Conservation (phyloP, 768 basidiomycete species). For the Coprinopsis sp. region DNA sequence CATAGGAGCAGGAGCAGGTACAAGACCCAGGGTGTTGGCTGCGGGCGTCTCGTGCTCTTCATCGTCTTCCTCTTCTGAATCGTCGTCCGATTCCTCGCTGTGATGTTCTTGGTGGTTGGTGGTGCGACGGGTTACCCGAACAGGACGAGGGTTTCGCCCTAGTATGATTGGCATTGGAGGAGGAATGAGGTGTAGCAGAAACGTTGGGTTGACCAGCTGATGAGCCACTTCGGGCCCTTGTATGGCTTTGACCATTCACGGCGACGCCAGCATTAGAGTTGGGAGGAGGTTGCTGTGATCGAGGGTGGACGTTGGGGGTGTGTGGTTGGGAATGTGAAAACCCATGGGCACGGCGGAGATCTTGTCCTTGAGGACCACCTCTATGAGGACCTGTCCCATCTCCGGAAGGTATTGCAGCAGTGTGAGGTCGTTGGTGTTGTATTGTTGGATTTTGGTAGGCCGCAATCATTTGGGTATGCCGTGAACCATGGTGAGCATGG, state of each 20-base stretch:
- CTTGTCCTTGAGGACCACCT: neutral
- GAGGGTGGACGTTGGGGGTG: slow-evolving; percentile 1
- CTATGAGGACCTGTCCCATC: neutral
- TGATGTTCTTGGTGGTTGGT: neutral
- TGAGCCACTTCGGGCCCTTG: slow-evolving; percentile 1
- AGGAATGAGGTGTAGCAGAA: neutral
- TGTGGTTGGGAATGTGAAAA: slow-evolving; percentile 8
- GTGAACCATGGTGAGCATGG: slow-evolving; percentile 5
- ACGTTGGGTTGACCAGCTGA: neutral
- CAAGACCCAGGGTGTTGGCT: neutral
- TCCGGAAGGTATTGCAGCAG: neutral
- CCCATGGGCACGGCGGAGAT: neutral
- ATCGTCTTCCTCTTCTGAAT: neutral
- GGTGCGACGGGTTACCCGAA: neutral
- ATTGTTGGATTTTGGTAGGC: slow-evolving; percentile 5
- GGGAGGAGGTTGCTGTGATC: neutral
- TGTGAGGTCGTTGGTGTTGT: neutral
- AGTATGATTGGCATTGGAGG: neutral
- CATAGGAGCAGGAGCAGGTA: too few relatives aligned
- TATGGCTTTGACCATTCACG: neutral
- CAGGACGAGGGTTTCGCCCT: neutral
- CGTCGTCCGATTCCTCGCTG: neutral
- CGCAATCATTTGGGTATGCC: slow-evolving; percentile 8
- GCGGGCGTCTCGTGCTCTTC: slow-evolving; percentile 1
- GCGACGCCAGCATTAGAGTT: neutral